phyloP scores from a whole-genome alignment of 352 stramenopile genomes.

The Pythium myriotylum region DNA sequence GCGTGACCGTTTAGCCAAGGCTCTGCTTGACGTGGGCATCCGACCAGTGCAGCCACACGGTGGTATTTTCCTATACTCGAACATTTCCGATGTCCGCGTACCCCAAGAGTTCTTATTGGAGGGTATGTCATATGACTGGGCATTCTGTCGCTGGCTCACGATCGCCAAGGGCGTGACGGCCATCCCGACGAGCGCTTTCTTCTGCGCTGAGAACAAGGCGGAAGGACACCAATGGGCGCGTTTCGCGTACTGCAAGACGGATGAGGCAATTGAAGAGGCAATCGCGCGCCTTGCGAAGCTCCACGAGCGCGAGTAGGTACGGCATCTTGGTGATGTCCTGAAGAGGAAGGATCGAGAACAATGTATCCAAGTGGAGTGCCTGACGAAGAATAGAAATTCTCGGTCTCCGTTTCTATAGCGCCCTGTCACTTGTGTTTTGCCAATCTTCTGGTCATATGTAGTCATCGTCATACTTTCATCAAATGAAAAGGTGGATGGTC shows the following conservation, averaged over 20 bases:
- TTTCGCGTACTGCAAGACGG: constrained; percentile 97
- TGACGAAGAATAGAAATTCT: constrained; percentile 2
- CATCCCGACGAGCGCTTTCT: constrained; percentile 94
- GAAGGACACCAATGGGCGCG: constrained; percentile 79
- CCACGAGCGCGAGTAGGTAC: not conserved
- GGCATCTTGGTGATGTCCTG: no score
- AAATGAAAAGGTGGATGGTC: no score
- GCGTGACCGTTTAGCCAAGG: constrained; percentile 57
- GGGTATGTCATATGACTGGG: constrained; percentile 87
- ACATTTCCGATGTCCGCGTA: constrained; percentile 72
- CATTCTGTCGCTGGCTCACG: constrained; percentile 92
- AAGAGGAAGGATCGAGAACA: no score
- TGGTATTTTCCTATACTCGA: constrained; percentile 82
- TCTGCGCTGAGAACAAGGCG: constrained; percentile 76
- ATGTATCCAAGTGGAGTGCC: not conserved
- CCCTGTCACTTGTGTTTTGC: no score
- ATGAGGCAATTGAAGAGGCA: constrained; percentile 90
- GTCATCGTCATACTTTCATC: no score
- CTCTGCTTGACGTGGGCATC: constrained; percentile 63
- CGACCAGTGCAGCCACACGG: constrained; percentile 60
- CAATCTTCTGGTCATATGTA: no score
- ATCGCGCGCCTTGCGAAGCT: constrained; percentile 58
- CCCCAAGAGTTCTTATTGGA: constrained; percentile 49
- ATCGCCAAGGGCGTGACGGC: constrained; percentile 89
- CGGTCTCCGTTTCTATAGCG: no score